phyloP scores from a whole-genome alignment of 2,329 filamentous ascomycete species.

The Alternaria sp. region DNA sequence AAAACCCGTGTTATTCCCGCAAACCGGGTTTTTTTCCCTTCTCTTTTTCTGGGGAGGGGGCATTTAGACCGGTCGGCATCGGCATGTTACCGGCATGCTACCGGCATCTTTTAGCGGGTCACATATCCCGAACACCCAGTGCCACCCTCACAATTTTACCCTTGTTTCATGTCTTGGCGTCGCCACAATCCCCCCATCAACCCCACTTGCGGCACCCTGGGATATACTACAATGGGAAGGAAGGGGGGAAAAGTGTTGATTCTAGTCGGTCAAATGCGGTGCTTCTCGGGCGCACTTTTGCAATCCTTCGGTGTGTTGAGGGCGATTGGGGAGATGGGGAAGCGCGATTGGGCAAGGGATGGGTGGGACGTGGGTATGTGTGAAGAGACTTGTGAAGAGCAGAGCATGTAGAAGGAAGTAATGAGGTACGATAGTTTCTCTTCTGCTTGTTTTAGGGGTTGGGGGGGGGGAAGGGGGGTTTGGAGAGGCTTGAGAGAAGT shows the following conservation, averaged over 20 bases:
- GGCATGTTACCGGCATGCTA: background rate
- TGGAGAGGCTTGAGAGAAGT: too few relatives aligned
- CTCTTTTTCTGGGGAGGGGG: too few relatives aligned
- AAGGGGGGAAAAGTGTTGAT: conserved; percentile 17
- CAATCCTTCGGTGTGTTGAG: conserved; percentile 14
- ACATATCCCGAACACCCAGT: background rate
- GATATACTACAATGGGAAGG: conserved; percentile 15
- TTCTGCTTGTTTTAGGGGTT: conserved; percentile 1
- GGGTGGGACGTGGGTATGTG: background rate
- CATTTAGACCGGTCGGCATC: background rate
- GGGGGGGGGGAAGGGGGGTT: too few relatives aligned
- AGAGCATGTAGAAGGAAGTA: background rate
- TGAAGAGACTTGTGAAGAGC: conserved; percentile 1
- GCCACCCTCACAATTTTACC: background rate
- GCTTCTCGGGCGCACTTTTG: conserved; percentile 15
- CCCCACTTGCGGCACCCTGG: too few relatives aligned
- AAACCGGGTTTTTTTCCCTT: background rate
- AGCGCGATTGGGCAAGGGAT: background rate
- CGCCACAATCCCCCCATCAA: conserved; percentile 1
- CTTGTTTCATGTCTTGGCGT: background rate
- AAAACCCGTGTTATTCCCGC: background rate
- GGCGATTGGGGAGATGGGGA: background rate
- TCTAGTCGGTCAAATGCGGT: conserved; percentile 23
- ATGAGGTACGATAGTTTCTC: background rate
- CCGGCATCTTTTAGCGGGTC: background rate